A percentile compares a stretch with the other conserved stretches of the same genome.
phyloP scores from a whole-genome alignment of 768 basidiomycete genomes.

The Gelatoporia subvermispora region DNA sequence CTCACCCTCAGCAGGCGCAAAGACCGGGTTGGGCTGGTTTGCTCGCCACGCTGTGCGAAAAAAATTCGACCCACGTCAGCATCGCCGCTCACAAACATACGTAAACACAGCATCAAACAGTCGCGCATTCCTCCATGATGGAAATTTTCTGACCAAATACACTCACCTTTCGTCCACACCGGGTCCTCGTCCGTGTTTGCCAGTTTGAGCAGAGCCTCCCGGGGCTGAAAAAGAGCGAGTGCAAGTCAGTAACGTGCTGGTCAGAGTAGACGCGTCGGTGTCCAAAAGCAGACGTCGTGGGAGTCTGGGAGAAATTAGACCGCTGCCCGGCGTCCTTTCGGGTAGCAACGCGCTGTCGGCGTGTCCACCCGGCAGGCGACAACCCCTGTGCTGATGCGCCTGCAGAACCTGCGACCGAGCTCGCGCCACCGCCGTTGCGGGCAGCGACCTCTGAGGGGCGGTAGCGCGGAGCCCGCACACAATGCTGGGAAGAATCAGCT shows the following conservation, averaged over 20 bases:
- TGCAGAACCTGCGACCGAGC: no score
- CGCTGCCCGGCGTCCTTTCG: conserved; percentile 12
- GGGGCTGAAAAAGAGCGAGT: conserved; percentile 57
- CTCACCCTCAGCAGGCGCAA: conserved; percentile 54
- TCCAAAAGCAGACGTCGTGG: not conserved
- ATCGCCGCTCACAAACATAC: conserved; percentile 38
- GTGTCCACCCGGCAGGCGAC: conserved; percentile 16
- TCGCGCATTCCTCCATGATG: conserved; percentile 7
- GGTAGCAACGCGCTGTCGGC: conserved; percentile 17
- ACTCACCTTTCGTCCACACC: conserved; percentile 80
- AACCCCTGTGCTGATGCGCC: not conserved
- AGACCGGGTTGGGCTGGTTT: conserved; percentile 86
- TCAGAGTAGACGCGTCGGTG: not conserved
- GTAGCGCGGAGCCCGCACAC: no score
- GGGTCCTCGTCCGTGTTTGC: conserved; percentile 75
- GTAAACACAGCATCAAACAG: conserved; percentile 30
- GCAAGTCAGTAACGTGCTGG: not conserved
- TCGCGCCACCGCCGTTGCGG: no score
- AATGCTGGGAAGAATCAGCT: no score
- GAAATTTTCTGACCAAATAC: conserved; percentile 9
- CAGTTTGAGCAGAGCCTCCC: conserved; percentile 94
- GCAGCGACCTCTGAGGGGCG: no score
- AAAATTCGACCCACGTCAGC: conserved; percentile 25
- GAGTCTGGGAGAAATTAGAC: conserved; percentile 3
- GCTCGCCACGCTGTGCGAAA: conserved; percentile 67